A percentile compares a stretch with the other conserved stretches of the same genome.
Conservation (phyloP, 2,329 filamentous ascomycete species). For the Pseudophaeomoniella oleicola region DNA sequence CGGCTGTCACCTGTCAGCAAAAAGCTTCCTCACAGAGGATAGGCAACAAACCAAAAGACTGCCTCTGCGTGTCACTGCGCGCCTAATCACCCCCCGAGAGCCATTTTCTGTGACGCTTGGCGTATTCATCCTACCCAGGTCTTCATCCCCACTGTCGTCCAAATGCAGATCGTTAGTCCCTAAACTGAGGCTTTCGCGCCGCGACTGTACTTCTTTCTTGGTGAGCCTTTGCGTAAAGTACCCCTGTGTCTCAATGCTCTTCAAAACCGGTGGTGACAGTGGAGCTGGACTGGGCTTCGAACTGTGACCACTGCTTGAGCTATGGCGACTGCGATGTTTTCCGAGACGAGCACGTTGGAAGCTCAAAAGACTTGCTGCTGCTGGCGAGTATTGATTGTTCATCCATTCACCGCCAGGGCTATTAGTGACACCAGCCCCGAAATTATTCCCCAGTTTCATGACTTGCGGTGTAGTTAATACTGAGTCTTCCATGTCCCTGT, state of each 20-base stretch:
- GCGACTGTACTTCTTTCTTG: conserved; percentile 35
- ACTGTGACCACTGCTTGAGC: conserved; percentile 53
- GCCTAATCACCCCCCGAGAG: conserved; percentile 62
- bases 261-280: conserved; percentile 57
- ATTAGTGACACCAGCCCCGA: conserved; percentile 31
- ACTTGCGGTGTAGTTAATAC: conserved; percentile 75
- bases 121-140: conserved; percentile 38
- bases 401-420: conserved; percentile 50
- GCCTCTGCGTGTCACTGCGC: conserved; percentile 71
- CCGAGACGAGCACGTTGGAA: conserved; percentile 52
- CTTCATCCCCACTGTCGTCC: conserved; percentile 62
- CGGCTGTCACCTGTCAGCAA: conserved; percentile 42
- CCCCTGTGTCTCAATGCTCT: conserved; percentile 38
- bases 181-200: conserved; percentile 79
- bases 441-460: conserved; percentile 37
- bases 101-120: conserved; percentile 27
- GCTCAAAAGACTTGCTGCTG: conserved; percentile 63
- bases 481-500: conserved; percentile 60
- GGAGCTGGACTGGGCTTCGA: conserved; percentile 56
- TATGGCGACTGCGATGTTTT: conserved; percentile 46
- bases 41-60: conserved; percentile 61
- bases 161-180: conserved; percentile 82
- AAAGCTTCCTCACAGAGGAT: conserved; percentile 9
- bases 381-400: conserved; percentile 48
- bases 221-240: conserved; percentile 40